Evolutionary conservation across 768 basidiomycete genomes (phyloP).

Genomic region (Pleurotus djamor): DNA sequence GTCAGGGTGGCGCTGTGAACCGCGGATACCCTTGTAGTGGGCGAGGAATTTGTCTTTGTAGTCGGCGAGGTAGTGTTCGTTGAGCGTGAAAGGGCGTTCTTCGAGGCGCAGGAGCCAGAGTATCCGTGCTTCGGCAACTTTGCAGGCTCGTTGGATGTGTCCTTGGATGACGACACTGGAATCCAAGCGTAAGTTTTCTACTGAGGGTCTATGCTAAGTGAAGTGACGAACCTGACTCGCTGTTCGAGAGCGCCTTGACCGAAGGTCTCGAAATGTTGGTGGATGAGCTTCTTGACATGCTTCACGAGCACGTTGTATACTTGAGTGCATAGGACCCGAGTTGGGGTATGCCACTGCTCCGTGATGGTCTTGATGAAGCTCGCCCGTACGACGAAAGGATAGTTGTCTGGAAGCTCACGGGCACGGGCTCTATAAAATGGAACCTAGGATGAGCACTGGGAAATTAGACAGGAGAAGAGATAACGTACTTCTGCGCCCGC

Average conservation of each 20-base stretch:
- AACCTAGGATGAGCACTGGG: background rate
- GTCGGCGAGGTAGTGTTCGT: constrained; percentile 46
- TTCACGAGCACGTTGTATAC: constrained; percentile 33
- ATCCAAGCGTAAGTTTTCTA: background rate
- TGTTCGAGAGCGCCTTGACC: constrained; percentile 52
- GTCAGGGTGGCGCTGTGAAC: constrained; percentile 22
- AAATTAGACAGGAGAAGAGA: background rate
- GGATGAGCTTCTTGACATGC: constrained; percentile 41
- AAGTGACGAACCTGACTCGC: constrained; percentile 32
- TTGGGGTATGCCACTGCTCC: constrained; percentile 46
- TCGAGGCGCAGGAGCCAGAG: constrained; percentile 51
- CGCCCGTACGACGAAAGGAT: constrained; percentile 60
- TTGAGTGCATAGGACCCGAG: constrained; percentile 37
- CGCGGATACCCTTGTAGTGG: constrained; percentile 43
- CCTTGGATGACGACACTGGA: constrained; percentile 48
- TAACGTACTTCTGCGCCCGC: constrained; percentile 43
- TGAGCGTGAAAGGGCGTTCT: constrained; percentile 46
- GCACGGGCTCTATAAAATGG: constrained; percentile 52
- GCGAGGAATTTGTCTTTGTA: constrained; percentile 44
- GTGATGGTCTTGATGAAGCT: constrained; percentile 45
- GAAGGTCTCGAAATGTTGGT: constrained; percentile 47
- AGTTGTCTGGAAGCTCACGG: constrained; percentile 67
- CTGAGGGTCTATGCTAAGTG: background rate
- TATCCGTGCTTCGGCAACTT: constrained; percentile 36
- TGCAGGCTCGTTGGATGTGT: constrained; percentile 43